Evolutionary conservation across 2,329 filamentous ascomycete species (phyloP).

Genomic region (Falciphora oryzae): DNA sequence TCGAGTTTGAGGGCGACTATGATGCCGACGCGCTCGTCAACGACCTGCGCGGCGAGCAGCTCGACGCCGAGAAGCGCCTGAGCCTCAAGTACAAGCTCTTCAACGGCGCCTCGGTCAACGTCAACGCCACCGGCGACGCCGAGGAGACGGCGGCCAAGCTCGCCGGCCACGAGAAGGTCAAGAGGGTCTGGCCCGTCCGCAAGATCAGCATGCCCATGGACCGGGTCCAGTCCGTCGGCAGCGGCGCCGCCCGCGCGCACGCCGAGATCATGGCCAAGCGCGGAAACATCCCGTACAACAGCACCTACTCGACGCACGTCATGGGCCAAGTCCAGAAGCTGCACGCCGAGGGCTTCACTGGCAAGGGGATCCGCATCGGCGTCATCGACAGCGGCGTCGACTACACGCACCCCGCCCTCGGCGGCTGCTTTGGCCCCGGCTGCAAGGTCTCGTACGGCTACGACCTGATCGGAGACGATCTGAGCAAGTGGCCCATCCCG

Average conservation of each 20-base stretch:
- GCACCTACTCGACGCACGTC: conserved; percentile 19
- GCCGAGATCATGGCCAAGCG: background rate
- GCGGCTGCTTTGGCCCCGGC: conserved; percentile 46
- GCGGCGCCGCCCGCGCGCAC: background rate
- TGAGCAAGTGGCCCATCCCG: conserved; percentile 24
- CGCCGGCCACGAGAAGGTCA: conserved; percentile 20
- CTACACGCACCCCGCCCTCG: conserved; percentile 44
- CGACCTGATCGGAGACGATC: conserved; percentile 38
- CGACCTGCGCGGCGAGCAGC: background rate
- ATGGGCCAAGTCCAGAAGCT: conserved; percentile 33
- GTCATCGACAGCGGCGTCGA: conserved; percentile 38
- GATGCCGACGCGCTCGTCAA: conserved; percentile 12
- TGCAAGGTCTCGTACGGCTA: conserved; percentile 41
- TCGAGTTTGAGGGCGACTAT: conserved; percentile 17
- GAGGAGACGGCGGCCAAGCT: conserved; percentile 18
- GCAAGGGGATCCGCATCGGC: conserved; percentile 38
- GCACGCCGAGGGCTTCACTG: conserved; percentile 37
- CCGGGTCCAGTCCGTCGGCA: background rate
- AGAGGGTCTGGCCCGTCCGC: conserved; percentile 25
- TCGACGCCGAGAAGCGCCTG: conserved; percentile 15
- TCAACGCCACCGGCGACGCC: conserved; percentile 10
- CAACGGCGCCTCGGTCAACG: conserved; percentile 18
- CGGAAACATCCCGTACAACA: background rate
- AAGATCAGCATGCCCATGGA: conserved; percentile 10
- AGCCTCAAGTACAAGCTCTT: conserved; percentile 18